Base-by-base conservation (phyloP, 2,329 filamentous ascomycete species). In the Colletotrichum cordylinicola region DNA sequence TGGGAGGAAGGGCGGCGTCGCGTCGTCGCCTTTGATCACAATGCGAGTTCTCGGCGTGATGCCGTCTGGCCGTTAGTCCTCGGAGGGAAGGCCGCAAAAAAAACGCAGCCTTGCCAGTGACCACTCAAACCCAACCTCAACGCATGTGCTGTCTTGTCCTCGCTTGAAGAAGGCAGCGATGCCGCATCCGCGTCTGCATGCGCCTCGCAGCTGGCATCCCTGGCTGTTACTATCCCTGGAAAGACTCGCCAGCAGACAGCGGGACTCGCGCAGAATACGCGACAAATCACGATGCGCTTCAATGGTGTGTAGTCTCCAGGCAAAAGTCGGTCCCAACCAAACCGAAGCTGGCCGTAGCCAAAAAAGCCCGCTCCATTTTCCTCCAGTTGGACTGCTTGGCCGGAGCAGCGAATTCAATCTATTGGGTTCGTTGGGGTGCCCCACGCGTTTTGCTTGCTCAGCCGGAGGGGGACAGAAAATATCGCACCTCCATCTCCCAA, bases 261-360 rank as follows among this genome's bases (percentile, higher is more conserved):
- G 64, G 64, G 70, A 65, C 64, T 65, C 67, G 64, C 27, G 24
- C 73, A 52, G 43, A 48, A 64, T 31, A 68, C 27, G 58, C 70
- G 69, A 75, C 70, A 75, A 75, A 72, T 75, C 64, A 75, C 16
- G 21, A 75, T 73, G 73, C 64, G 73, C 70, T 65, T 75, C 65
- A 75, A 73, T 67, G 64, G 70, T 75, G 70, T 52, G 70, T 43
- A 75, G 31, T 35, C 58, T 35, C 31, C 18, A 62, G 31, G 43
- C 43, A 37, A 52, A 68, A 65, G 74, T 73, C 74, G 74, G 74
- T 37, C 70, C 70, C 70, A 74, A 74, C 74, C 74, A 76, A 73
- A 74, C 70, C 74, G 70, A 76, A 76, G 70, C 74, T 76, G 74
- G 65, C 58, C 65, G 70, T 27, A 65, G 43, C 43, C 43, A 52